These are phyloP conservation scores for Tieghemiomyces parasiticus DNA, from an alignment of 192 early-diverging fungal genomes.

Conservation along the genomic window DNA sequence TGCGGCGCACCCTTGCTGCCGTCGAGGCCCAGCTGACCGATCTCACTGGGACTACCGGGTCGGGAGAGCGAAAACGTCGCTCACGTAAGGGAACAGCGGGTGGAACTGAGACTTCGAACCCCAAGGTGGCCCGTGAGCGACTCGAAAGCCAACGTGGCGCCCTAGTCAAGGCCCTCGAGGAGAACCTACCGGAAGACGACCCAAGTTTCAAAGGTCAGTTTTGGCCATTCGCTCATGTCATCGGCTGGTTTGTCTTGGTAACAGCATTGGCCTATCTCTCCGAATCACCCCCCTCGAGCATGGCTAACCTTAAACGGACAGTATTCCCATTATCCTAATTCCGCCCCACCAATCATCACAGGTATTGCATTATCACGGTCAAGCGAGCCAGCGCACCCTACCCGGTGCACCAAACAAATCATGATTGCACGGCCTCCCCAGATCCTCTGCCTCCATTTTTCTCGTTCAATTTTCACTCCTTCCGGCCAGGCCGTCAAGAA, in stretches of 20 bases:
- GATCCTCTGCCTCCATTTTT: constrained; percentile 70
- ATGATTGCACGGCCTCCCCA: constrained; percentile 63
- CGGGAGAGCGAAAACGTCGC: background rate
- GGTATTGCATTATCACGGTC: constrained; percentile 22
- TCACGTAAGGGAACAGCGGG: no score
- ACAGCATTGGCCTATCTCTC: background rate
- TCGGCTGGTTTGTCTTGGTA: background rate
- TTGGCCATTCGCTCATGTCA: background rate
- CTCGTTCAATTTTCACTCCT: constrained; percentile 58
- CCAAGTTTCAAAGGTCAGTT: background rate
- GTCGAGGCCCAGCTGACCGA: background rate
- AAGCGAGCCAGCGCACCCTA: constrained; percentile 21
- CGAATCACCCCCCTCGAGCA: background rate
- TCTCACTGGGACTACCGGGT: background rate
- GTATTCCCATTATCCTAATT: background rate
- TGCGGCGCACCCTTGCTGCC: background rate
- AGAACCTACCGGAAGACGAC: background rate
- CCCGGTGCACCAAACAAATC: constrained; percentile 48
- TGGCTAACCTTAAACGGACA: background rate
- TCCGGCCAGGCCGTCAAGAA: constrained; percentile 68
- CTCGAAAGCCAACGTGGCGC: background rate
- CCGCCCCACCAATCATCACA: background rate
- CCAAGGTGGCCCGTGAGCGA: background rate
- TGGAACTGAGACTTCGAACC: no score
- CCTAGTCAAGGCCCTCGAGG: background rate